Evolutionary conservation across 1,284 basidiomycete genomes (phyloP), one percentile per base, ranked within the genome.

Genomic region (Leccinum huronense): DNA sequence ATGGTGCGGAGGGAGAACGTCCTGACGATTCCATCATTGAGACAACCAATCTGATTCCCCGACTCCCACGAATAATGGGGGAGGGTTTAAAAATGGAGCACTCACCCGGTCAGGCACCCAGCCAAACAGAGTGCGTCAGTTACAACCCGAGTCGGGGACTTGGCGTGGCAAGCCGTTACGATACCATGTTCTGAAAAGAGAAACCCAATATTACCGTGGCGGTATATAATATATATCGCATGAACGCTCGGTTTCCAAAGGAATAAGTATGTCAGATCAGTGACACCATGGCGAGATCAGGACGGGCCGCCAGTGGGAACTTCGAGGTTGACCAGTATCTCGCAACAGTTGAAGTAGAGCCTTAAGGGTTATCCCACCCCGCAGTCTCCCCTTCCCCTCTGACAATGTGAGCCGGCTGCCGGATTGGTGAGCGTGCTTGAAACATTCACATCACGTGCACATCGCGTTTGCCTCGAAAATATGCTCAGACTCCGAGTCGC

Each of bases 261-360:
- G 92, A 95, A 75, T n/a, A n/a, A n/a, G n/a, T 99, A 97, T 0
- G 94, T 96, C 58, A 98, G 78, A 76, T 98, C 96, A n/a, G n/a
- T n/a, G n/a, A 74, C 91, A 93, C 94, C 93, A 97, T 0, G 95
- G 94, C 34, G 92, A 94, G 67, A 97, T 89, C 34, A 95, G 78
- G 5, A 95, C 82, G n/a, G n/a, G 1, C 86, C 93, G 7, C 94
- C 95, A 2, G 95, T 93, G 0, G 96, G 97, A 57, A 86, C n/a
- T n/a, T n/a, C n/a, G 71, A 1, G 94, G 94, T 30, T 97, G 79
- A 0, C 86, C 88, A 1, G 86, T 79, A 76, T 99, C 97, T 3
- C 97, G 90, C 42, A 99, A 84, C n/a, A 97, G 84, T 75, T 97
- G 94, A 2, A 99, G 82, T 23, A 98, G 80, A 0, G 95, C 91